Percentiles rank a stretch among this genome's conserved stretches.
phyloP scores from a whole-genome alignment of 805 yeast species.

The Metschnikowia colocasiae region DNA sequence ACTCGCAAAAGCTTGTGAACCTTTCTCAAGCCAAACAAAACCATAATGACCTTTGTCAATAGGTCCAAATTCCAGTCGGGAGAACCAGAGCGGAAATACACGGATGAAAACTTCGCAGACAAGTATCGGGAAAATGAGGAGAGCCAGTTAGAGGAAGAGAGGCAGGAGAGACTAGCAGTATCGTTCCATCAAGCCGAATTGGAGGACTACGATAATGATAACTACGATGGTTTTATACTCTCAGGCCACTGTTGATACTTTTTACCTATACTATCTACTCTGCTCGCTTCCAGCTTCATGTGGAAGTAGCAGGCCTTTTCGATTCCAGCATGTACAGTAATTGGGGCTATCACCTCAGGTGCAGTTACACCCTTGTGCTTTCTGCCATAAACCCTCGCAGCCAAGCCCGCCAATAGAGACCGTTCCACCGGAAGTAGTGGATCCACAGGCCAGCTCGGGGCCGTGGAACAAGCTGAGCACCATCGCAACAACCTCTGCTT shows the following conservation, averaged over 20 bases:
- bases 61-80: constrained; percentile 2
- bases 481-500: constrained; percentile 91
- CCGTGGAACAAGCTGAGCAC: constrained; percentile 77
- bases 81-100: constrained; percentile 25
- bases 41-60: constrained; percentile 28
- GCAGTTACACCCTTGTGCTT: constrained; percentile 51
- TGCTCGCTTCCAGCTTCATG: no score
- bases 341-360: constrained; percentile 89
- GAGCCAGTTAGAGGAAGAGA: constrained; percentile 24
- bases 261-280: no score
- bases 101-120: constrained; percentile 72
- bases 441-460: constrained; percentile 59
- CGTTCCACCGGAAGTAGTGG: constrained; percentile 92
- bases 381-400: constrained; percentile 78
- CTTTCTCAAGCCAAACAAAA: constrained; percentile 62
- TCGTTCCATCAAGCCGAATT: constrained; percentile 40
- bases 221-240: constrained; percentile 37
- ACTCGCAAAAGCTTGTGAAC: constrained; percentile 62
- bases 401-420: constrained; percentile 79
- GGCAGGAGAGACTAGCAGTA: constrained; percentile 34
- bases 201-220: constrained; percentile 38
- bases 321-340: constrained; percentile 90
- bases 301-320: constrained; percentile 92
- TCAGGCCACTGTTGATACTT: no score
- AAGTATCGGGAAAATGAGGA: constrained; percentile 43